These are phyloP conservation scores for Monosporascus sp. DNA, from an alignment of 2,329 filamentous ascomycete species.

Conservation along the genomic window DNA sequence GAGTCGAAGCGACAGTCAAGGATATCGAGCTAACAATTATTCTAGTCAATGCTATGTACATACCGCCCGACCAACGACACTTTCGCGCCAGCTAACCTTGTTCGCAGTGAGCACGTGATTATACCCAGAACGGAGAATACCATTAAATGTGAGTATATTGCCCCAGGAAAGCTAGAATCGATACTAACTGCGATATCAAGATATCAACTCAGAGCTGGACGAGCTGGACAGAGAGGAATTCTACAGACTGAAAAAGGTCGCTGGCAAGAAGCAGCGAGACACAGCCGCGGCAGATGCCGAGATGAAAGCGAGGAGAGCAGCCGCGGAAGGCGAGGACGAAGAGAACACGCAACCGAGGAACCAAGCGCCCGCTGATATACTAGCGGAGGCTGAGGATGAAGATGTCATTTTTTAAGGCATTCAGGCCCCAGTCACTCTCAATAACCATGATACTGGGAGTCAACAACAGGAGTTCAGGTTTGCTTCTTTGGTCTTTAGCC, in stretches of 20 bases:
- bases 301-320: slow-evolving; percentile 66
- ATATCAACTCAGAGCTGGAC: slow-evolving; percentile 97
- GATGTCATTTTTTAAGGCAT: slow-evolving; percentile 75
- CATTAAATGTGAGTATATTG: slow-evolving; percentile 71
- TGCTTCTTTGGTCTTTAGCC: background rate
- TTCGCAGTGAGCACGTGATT: slow-evolving; percentile 75
- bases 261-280: slow-evolving; percentile 77
- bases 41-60: slow-evolving; percentile 83
- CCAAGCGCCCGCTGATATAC: slow-evolving; percentile 54
- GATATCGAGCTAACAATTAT: slow-evolving; percentile 21
- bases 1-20: slow-evolving; percentile 10
- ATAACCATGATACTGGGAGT: background rate
- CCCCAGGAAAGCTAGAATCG: background rate
- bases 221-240: slow-evolving; percentile 98
- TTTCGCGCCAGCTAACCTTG: slow-evolving; percentile 15
- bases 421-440: background rate
- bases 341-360: slow-evolving; percentile 31
- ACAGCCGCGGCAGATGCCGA: slow-evolving; percentile 67
- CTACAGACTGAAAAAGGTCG: slow-evolving; percentile 93
- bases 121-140: slow-evolving; percentile 98
- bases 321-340: slow-evolving; percentile 33
- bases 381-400: slow-evolving; percentile 71
- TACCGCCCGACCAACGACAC: background rate
- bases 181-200: slow-evolving; percentile 31
- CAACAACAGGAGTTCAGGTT: background rate